Conservation (phyloP, 2,329 filamentous ascomycete species). For the Fonsecaea pedrosoi region DNA sequence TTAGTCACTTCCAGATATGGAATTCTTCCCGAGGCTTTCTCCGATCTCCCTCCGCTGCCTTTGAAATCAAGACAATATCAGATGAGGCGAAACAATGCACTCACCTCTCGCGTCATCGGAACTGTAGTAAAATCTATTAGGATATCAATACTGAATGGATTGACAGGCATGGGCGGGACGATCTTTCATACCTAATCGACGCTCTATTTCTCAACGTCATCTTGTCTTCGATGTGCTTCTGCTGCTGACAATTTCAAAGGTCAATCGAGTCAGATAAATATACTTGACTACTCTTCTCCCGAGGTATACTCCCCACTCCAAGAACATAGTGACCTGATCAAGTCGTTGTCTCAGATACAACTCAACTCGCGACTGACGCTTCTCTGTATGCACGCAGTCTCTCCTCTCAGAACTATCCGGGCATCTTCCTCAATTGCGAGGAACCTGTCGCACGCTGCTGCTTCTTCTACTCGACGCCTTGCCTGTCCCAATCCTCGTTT, state of each 20-base stretch:
- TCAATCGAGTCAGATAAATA: constrained; percentile 6
- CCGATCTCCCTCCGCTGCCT: neutral
- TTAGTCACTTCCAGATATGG: constrained; percentile 6
- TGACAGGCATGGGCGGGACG: neutral
- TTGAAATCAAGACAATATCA: constrained; percentile 21
- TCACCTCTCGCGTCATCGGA: constrained; percentile 15
- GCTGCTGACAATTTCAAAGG: constrained; percentile 24
- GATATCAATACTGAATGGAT: neutral
- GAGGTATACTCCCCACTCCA: neutral
- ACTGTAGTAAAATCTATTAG: neutral
- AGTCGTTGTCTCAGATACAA: neutral
- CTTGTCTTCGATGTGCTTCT: constrained; percentile 14
- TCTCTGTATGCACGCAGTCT: constrained; percentile 22
- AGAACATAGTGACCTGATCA: neutral
- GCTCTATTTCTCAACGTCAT: constrained; percentile 13
- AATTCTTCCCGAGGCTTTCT: constrained; percentile 15
- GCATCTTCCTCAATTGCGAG: constrained; percentile 27
- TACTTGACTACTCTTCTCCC: neutral
- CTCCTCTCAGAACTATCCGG: constrained; percentile 17
- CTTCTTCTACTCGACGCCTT: constrained; percentile 8
- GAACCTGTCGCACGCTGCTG: constrained; percentile 18
- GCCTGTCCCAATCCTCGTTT: constrained; percentile 13
- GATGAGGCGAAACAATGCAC: neutral
- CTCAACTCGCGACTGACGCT: neutral
- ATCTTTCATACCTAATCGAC: constrained; percentile 6